phyloP scores from a whole-genome alignment of 1,139 yeast species.

The Scheffersomyces segobiensis region DNA sequence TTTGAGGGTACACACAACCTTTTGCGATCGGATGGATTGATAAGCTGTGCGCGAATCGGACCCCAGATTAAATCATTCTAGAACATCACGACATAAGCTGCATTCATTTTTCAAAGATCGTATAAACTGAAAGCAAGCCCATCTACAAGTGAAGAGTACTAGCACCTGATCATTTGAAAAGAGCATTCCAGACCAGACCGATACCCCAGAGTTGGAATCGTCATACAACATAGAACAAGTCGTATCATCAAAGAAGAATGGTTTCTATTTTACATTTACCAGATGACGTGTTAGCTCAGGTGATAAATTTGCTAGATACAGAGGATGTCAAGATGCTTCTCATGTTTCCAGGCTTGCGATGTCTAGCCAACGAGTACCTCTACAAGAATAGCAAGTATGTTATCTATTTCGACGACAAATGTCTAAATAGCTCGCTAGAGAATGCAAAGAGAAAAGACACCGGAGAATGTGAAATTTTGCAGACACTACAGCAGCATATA shows the following conservation, averaged over 20 bases:
- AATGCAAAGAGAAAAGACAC: background rate
- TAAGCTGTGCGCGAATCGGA: background rate
- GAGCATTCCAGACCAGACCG: background rate
- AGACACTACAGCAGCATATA: background rate
- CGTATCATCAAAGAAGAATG: background rate
- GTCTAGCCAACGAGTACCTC: constrained; percentile 7
- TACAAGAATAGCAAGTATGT: constrained; percentile 10
- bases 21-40: background rate
- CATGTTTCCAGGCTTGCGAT: constrained; percentile 7
- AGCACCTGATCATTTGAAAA: background rate
- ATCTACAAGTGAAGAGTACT: background rate
- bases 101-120: background rate
- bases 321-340: constrained; percentile 6
- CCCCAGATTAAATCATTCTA: background rate
- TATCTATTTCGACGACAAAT: constrained; percentile 1
- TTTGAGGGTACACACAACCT: background rate
- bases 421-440: background rate
- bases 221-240: background rate
- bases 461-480: background rate
- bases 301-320: constrained; percentile 4
- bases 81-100: background rate
- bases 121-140: no score
- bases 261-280: constrained; percentile 9
- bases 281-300: constrained; percentile 8
- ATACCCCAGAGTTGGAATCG: background rate